Conservation (phyloP, 2,329 filamentous ascomycete genomes). For the Aspergillus texensis region DNA sequence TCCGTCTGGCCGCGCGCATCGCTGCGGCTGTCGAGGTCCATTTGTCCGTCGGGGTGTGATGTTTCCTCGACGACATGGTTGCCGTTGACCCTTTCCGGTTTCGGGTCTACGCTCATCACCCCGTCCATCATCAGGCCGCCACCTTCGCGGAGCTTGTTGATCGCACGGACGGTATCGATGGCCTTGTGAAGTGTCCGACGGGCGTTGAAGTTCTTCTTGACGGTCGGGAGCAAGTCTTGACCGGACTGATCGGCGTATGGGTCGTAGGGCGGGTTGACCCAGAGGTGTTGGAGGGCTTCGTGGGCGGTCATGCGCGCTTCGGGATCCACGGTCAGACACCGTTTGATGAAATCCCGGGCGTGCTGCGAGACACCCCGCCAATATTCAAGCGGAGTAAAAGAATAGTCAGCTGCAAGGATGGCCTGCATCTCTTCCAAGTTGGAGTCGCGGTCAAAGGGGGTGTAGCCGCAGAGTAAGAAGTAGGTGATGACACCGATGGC, state of each 20-base stretch:
- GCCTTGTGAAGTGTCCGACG: constrained; percentile 66
- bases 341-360: constrained; percentile 88
- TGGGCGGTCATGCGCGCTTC: constrained; percentile 87
- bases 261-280: constrained; percentile 62
- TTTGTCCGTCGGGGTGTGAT: constrained; percentile 31
- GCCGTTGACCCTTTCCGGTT: constrained; percentile 49
- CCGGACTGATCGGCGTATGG: constrained; percentile 36
- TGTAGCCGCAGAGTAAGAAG: constrained; percentile 96
- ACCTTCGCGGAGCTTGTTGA: constrained; percentile 67
- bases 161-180: constrained; percentile 68
- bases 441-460: constrained; percentile 93
- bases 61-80: constrained; percentile 45
- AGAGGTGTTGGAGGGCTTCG: constrained; percentile 67
- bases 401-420: constrained; percentile 94
- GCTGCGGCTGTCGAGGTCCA: constrained; percentile 61
- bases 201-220: constrained; percentile 73
- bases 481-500: constrained; percentile 98
- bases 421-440: constrained; percentile 99
- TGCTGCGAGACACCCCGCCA: constrained; percentile 89
- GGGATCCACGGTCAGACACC: constrained; percentile 89
- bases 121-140: constrained; percentile 66
- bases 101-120: constrained; percentile 59
- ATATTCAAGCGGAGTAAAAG: constrained; percentile 91
- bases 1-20: constrained; percentile 65
- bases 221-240: constrained; percentile 63